Conservation (phyloP, 177 flowering plant species). For the Telopea speciosissima region DNA sequence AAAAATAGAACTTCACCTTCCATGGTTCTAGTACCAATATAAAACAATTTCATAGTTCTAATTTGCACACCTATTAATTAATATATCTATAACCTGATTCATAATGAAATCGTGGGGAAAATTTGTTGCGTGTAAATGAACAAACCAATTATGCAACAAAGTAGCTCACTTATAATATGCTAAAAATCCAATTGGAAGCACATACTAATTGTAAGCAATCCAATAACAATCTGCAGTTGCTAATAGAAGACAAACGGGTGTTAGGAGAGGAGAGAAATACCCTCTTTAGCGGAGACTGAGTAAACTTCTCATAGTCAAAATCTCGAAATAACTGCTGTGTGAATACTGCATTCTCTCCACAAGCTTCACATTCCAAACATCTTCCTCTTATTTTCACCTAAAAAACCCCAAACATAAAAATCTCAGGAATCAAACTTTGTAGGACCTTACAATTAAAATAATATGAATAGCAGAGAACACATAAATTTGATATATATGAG, state of each 20-base stretch:
- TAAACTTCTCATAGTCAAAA: constrained; percentile 87
- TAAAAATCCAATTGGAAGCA: too few species aligned
- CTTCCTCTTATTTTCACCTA: constrained; percentile 93
- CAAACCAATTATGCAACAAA: background rate
- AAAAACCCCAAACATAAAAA: background rate
- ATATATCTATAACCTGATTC: background rate
- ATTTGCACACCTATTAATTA: background rate
- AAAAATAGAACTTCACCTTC: too few species aligned
- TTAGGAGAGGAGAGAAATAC: constrained; percentile 23
- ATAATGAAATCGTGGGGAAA: too few species aligned
- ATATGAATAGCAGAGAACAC: background rate
- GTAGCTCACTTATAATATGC: background rate
- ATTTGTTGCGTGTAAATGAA: background rate
- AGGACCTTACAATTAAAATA: background rate
- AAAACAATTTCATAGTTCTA: background rate
- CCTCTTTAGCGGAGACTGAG: constrained; percentile 62
- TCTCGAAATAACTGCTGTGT: constrained; percentile 40
- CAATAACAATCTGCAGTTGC: background rate
- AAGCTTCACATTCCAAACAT: constrained; percentile 65
- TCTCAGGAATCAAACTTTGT: background rate
- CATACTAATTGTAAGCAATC: background rate
- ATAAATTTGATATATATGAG: too few species aligned
- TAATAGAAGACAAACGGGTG: background rate
- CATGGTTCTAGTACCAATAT: background rate
- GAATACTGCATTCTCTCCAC: constrained; percentile 67